Evolutionary conservation across 257 asterid genomes (phyloP).

Genomic region (Orobanche coerulescens): DNA sequence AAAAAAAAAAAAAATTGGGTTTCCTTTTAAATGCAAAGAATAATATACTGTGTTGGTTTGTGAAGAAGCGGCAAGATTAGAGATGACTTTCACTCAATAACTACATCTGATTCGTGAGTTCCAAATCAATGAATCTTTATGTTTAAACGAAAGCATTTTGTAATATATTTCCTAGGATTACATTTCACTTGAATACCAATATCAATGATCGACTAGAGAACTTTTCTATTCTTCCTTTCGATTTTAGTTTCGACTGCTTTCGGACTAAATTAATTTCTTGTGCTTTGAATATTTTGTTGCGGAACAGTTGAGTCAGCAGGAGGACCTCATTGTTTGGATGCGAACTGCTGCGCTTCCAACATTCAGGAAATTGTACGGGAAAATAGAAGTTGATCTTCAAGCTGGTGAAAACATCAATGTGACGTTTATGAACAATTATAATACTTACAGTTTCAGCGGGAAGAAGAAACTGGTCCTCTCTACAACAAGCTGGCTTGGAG

Average conservation of each 20-base stretch:
- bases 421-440: slow-evolving; percentile 46
- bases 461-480: slow-evolving; percentile 88
- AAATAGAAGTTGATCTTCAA: slow-evolving; percentile 59
- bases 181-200: not conserved
- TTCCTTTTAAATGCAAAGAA: too few relatives aligned
- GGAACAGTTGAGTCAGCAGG: slow-evolving; percentile 65
- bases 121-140: not conserved
- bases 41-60: too few relatives aligned
- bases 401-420: slow-evolving; percentile 46
- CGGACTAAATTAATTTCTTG: slow-evolving; percentile 3
- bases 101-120: not conserved
- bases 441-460: slow-evolving; percentile 80
- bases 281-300: slow-evolving; percentile 18
- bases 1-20: too few relatives aligned
- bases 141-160: not conserved
- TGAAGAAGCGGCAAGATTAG: too few relatives aligned
- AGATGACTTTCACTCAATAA: too few relatives aligned
- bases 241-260: not conserved
- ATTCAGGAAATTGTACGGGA: slow-evolving; percentile 78
- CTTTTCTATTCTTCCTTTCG: not conserved
- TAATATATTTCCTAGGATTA: not conserved
- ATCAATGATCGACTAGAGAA: not conserved
- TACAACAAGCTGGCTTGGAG: slow-evolving; percentile 90
- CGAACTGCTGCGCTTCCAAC: slow-evolving; percentile 93
- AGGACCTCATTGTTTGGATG: slow-evolving; percentile 90